These are phyloP conservation scores for Deinandra increscens DNA, from an alignment of 129 eudicot species.

Conservation along the genomic window DNA sequence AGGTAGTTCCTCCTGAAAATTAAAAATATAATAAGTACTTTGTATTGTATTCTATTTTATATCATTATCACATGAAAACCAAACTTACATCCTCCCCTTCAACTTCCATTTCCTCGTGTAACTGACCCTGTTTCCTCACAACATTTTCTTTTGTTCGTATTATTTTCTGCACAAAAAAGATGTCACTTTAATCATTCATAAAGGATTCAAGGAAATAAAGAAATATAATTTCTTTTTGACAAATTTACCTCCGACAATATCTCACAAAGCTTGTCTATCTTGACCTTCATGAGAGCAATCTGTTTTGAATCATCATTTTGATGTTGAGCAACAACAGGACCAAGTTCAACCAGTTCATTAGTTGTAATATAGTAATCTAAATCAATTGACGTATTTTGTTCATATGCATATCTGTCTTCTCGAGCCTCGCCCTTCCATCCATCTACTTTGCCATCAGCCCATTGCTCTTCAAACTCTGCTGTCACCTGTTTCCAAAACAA, in stretches of 20 bases:
- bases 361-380: slow-evolving; percentile 84
- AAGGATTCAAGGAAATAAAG: not conserved
- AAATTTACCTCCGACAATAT: slow-evolving; percentile 60
- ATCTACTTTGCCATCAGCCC: slow-evolving; percentile 64
- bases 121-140: slow-evolving; percentile 51
- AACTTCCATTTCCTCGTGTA: slow-evolving; percentile 61
- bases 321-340: slow-evolving; percentile 36
- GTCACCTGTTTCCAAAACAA: slow-evolving; percentile 49
- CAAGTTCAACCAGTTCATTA: no score
- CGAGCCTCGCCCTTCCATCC: no score
- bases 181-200: not conserved
- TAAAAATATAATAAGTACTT: not conserved
- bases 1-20: slow-evolving; percentile 73
- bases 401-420: slow-evolving; percentile 57
- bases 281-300: slow-evolving; percentile 73
- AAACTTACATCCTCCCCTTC: slow-evolving; percentile 78
- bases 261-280: slow-evolving; percentile 74
- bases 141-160: slow-evolving; percentile 66
- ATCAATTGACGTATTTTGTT: slow-evolving; percentile 51
- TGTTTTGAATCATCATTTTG: slow-evolving; percentile 57
- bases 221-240: not conserved
- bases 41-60: not conserved
- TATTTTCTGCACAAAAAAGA: slow-evolving; percentile 53
- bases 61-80: not conserved
- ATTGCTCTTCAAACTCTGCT: slow-evolving; percentile 84